Base-by-base conservation (phyloP, 2,329 filamentous ascomycete species). In the Colletotrichum endophyticum region DNA sequence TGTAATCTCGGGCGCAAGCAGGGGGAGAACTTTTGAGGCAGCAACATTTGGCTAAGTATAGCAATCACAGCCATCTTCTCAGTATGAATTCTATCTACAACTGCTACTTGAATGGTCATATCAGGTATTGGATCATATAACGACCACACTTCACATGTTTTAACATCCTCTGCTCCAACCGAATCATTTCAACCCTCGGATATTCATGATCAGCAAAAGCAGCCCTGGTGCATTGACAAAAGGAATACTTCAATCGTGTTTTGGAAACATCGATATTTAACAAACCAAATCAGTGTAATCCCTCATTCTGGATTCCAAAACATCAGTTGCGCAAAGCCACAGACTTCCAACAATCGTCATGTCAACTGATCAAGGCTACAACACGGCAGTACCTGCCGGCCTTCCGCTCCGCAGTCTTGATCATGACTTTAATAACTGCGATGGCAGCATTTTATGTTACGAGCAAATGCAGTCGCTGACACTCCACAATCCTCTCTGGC, bases 341-440 rank as follows among this genome's bases (percentile, higher is more conserved):
- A 12, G 19, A 22, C 44, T 53, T 53, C 2, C 2, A 53, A 39
- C 44, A 22, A 22, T 22, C 25, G 9, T 28, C 56, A 59, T 59
- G 22, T 19, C 56, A 59, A 16, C 56, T 28, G 56, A 28, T 28
- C 27, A 25, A 25, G 9, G 25, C 3, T 22, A 34, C 39, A 34
- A 59, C 7, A 67, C 36, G 39, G 63, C 44, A 5, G n/a, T 59
- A 16, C 62, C 63, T 6, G 56, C 63, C 9, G 70, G 73, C 8
- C 63, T 75, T 3, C 69, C 73, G 12, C 19, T 75, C 7, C 56
- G 56, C 30, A 73, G 28, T 12, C 67, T 81, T 0, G 78, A 81
- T 30, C 80, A 81, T 44, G 77, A 81, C 32, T 78, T 81, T 36
- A 79, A 81, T 27, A 81, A 77, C 9, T 78, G 76, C 22, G 79